A percentile compares a stretch with the other conserved stretches of the same genome.
Conservation (phyloP, 2,329 filamentous ascomycete species). For the Nothomitra cinnamomea region DNA sequence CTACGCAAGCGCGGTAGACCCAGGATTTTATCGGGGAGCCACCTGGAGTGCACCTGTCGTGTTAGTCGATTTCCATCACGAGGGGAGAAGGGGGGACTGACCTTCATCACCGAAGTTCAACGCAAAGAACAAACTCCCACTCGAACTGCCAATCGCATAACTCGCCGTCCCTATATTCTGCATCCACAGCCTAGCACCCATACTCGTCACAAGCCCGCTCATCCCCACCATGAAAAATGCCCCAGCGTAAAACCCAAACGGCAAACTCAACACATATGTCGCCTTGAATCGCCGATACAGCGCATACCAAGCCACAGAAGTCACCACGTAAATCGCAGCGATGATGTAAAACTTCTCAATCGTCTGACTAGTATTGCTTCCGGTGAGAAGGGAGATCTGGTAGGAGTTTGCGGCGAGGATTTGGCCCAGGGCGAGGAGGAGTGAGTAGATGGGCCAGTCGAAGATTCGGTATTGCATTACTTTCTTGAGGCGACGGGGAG, state of each 20-base stretch:
- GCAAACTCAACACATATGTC: constrained; percentile 38
- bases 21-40: constrained; percentile 45
- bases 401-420: constrained; percentile 50
- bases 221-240: constrained; percentile 47
- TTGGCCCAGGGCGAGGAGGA: constrained; percentile 40
- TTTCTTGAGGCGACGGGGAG: constrained; percentile 38
- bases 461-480: constrained; percentile 38
- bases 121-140: constrained; percentile 47
- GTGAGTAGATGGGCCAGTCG: constrained; percentile 47
- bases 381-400: constrained; percentile 50
- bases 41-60: constrained; percentile 8
- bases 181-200: constrained; percentile 30
- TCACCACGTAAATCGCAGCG: constrained; percentile 39
- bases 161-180: constrained; percentile 43
- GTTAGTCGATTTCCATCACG: background rate
- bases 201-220: constrained; percentile 34
- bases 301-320: constrained; percentile 45
- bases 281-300: constrained; percentile 41
- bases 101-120: constrained; percentile 50
- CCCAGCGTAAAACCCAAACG: constrained; percentile 45
- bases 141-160: constrained; percentile 45
- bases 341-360: constrained; percentile 42
- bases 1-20: constrained; percentile 49
- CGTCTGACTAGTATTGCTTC: constrained; percentile 37
- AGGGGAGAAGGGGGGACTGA: background rate